Evolutionary conservation across 306 rosid species (phyloP), one percentile per base, ranked within the genome.

Genomic region (Gillenia trifoliata): DNA sequence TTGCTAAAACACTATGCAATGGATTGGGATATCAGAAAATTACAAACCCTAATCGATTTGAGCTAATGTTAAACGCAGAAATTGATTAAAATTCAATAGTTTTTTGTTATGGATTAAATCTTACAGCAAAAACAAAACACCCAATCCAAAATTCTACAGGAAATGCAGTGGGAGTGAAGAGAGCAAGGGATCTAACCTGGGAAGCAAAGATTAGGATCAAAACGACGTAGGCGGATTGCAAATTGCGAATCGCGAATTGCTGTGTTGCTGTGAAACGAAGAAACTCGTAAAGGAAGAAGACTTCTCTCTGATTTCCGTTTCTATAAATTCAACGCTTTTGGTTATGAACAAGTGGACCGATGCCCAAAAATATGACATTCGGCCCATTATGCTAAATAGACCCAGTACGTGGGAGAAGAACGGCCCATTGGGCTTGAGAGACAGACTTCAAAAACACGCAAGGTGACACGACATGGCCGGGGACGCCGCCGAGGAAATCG

Each of bases 401-500:
- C 1, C 1, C 2, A 15, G 8, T 4, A 25, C 0, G 5, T 10
- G 8, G 8, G 2, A n/a, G 45, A 5, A 43, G 8, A 8, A 3
- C 12, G 5, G 54, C 66, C 66, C 66, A 71, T 34, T 56, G 6
- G 28, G 50, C 9, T 7, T 8, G 33, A 38, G 13, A 30, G 38
- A 73, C 69, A 64, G 64, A 47, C 75, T 61, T 70, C 52, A 23
- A 22, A 70, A 25, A 20, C 75, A 61, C 70, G 75, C 75, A 40
- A 25, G 17, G 28, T 13, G 50, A 20, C 50, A 55, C 64, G 75
- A 36, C 38, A 31, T 40, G 33, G 73, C 73, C 83, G 74, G 8
- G 17, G 57, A 80, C 64, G 77, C 68, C 84, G 80, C 80, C 80
- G 74, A 57, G 60, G 20, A 31, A 75, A 64, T 61, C 83, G 66